Base-by-base conservation (phyloP, 768 basidiomycete species). In the Suillus hirtellus region DNA sequence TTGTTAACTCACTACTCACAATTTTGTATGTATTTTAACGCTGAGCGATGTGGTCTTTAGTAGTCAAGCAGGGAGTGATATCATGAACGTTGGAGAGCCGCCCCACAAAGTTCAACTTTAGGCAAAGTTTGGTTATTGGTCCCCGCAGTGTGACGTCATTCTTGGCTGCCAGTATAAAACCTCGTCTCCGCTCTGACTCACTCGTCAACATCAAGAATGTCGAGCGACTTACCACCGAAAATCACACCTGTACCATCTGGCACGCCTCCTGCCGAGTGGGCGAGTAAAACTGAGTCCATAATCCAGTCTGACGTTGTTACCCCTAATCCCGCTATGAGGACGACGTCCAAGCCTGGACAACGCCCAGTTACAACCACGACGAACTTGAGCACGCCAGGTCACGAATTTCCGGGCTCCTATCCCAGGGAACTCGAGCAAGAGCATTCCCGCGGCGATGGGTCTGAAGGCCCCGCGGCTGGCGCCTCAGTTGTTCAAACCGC, bases 171-270 rank as follows among this genome's bases (percentile, higher is more conserved):
- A 58, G 38, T 58, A 58, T 58, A 58, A 42, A 58, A 58, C 24
- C 24, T 27, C 40, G 2, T 17, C 54, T 38, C 37, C 27, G 9
- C 38, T 58, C 10, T 42, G 21, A 27, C 38, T 2, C 37, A 17
- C 27, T 17, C 24, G 17, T 37, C 24, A 12, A 42, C 24, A 58
- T 7, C 24, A 27, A 58, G 17, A 58, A 58, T 58, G 56, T 55
- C 67, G 38, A 60, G 12, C 46, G 14, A 19, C 12, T 1, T 47
- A 1, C 63, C 65, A 12, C 73, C 73, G 4, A 64, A 58, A 19
- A 69, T 74, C 19, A 67, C 67, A 2, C 55, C 61, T 1, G 43
- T 63, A 12, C 62, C 69, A 59, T 53, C 69, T 34, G 71, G 69
- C 19, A 65, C 60, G 0, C 66, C 75, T 3, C 54, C 70, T 21